Evolutionary conservation across 2,329 filamentous ascomycete species (phyloP), one percentile per base, ranked within the genome.

Genomic region (Nigrospora oryzae): DNA sequence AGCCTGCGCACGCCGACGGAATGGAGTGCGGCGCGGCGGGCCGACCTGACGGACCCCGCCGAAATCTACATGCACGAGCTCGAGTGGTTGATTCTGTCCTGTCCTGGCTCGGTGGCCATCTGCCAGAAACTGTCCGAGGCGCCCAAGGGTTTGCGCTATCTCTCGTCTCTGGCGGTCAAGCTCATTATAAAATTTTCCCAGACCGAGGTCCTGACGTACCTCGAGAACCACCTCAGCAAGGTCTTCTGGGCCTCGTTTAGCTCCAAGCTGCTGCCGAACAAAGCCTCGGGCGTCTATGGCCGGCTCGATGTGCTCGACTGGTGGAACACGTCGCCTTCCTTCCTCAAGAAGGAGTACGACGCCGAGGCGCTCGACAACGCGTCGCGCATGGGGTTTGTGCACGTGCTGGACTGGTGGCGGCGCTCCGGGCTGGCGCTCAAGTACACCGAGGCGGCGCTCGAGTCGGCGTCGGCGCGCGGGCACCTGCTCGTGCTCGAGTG

Each of bases 121-220:
- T 88, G 87, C 59, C 77, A 80, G 43, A 83, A 87, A 55, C 75
- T 95, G 36, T 78, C 84, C 7, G 66, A 79, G 34, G 84, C 86
- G 15, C 83, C 85, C 0, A 80, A 84, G 32, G 79, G 79, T 23
- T 84, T 88, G 52, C 69, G 70, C 51, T 73, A 84, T 51, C 73
- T 96, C 12, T 93, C 89, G 0, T 84, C 84, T 3, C 72, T 94
- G 1, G 86, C 87, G 34, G 86, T 93, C 49, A 89, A 90, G 57
- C 77, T 95, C 36, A 89, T 95, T 54, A 89, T 96, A 69, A 89
- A 93, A 52, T 96, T 96, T 61, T 86, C 84, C 36, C 83, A 91
- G 53, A 85, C 84, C 14, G 80, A 86, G 12, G 79, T 95, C 4
- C 77, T 97, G 32, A 77, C 79, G 2, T 89, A 85, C 56, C 69